Evolutionary conservation across 1,139 yeast species (phyloP), one percentile per base, ranked within the genome.

Genomic region (Scheffersomyces cryptocercus): DNA sequence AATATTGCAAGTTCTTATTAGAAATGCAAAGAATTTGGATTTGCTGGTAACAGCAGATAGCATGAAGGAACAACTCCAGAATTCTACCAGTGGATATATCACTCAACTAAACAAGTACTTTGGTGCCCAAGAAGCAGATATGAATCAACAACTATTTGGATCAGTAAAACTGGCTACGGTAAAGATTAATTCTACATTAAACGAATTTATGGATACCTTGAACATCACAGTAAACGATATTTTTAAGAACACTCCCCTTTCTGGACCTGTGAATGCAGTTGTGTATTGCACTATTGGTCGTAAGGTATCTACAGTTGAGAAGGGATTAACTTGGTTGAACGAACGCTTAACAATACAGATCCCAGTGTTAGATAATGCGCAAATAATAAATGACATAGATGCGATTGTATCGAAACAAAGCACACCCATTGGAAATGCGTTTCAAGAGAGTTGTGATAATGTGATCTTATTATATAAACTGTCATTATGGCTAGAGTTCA

Each of bases 251-350:
- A 88, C 98, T 0, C 79, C 88, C 0, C 68, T 93, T 12, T 79
- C 82, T 37, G 58, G 59, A 1, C 87, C 96, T 0, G 73, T 91
- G 53, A 77, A 67, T 30, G 68, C 82, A 0, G 81, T 90, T 1
- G 86, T 90, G 5, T 82, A 84, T 40, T 93, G 99, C 65, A 80
- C 88, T 1, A 70, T 93, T 35, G 95, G 90, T 11, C 72, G 84
- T 43, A 93, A 91, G 58, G 61, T 91, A 5, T 70, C 73, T 3
- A 73, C 75, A 29, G 68, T 90, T 0, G 87, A 87, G 51, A 59
- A 74, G 20, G 98, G 96, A 0, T 62, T 91, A 42, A 76, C 83
- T 1, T 93, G 98, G 98, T 67, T 91, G 2, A 75, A 85, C 53
- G 69, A 82, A 29, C 73, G 87, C 51, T 75, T 91, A 3, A 70